phyloP scores from a whole-genome alignment of 2,329 filamentous ascomycete species.

The Phialocephala sp. region DNA sequence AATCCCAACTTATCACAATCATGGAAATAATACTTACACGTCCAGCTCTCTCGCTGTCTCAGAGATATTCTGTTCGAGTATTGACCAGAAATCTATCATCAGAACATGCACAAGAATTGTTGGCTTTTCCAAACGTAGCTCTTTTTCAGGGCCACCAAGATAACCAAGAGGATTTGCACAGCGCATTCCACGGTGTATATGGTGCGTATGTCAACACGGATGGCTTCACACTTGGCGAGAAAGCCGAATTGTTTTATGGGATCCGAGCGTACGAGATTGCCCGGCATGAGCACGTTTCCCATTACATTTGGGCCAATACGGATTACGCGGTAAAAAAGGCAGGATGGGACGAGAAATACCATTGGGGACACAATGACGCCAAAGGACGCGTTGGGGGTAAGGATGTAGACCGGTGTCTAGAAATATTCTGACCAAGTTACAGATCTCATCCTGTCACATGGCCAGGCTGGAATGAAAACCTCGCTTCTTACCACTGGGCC shows the following conservation, averaged over 20 bases:
- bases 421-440: neutral
- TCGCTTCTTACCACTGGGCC: conserved; percentile 8
- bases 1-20: neutral
- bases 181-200: conserved; percentile 23
- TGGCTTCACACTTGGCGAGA: conserved; percentile 36
- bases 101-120: conserved; percentile 25
- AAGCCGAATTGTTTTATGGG: conserved; percentile 33
- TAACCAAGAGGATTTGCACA: conserved; percentile 15
- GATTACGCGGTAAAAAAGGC: conserved; percentile 30
- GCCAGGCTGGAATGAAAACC: conserved; percentile 11
- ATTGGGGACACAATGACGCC: conserved; percentile 26
- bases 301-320: conserved; percentile 33
- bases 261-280: conserved; percentile 37
- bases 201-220: conserved; percentile 36
- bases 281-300: conserved; percentile 27
- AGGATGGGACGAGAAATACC: conserved; percentile 28
- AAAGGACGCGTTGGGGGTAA: conserved; percentile 14
- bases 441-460: conserved; percentile 13
- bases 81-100: conserved; percentile 22
- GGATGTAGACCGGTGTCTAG: neutral
- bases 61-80: conserved; percentile 18
- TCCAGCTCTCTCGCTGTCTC: conserved; percentile 11
- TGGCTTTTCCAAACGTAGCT: conserved; percentile 29
- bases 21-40: conserved; percentile 1
- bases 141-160: conserved; percentile 20